Evolutionary conservation across 2,329 filamentous ascomycete species (phyloP), one percentile per base, ranked within the genome.

Genomic region (Nemania sp.): DNA sequence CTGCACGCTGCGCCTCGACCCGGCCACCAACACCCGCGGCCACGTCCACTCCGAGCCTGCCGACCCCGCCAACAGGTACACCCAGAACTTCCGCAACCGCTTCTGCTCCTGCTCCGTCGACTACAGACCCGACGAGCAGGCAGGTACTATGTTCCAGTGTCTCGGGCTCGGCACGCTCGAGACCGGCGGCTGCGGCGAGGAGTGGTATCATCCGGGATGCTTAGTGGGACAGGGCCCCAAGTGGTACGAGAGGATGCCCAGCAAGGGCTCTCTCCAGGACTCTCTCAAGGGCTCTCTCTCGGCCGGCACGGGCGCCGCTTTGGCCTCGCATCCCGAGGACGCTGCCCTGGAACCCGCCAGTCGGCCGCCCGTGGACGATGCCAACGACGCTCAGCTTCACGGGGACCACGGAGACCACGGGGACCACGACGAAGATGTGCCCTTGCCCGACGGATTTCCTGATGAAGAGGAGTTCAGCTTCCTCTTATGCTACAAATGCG

Each of bases 61-160:
- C 5, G 80, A 85, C 14, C 75, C 77, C 34, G 84, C 80, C 61
- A 97, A 99, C 75, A 86, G 82, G 64, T 99, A 99, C 76, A 96
- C 97, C 67, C 89, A 97, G 57, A 99, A 99, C 75, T 99, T 96
- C 66, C 81, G 84, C 62, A 97, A 97, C 66, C 83, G 80, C 39
- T 99, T 99, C 74, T 99, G 94, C 70, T 90, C 88, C 2, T 99
- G 94, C 67, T 83, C 83, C 24, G 88, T 92, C 66, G 84, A 92
- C 55, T 99, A 99, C 68, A 89, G 97, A 68, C 85, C 93, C 0
- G 83, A 93, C 42, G 80, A 89, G 68, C 91, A 99, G 70, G 95
- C 93, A 64, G 93, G 93, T 0, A 97, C 92, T 33, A 99, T 99
- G 94, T 99, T 95, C 64, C 94, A 99, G 71, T 99, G 94, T 68